A percentile compares a stretch with the other conserved stretches of the same genome.
Evolutionary conservation across 2,329 filamentous ascomycete species (phyloP).

Genomic region (Nannizziopsis arthrosporioides): DNA sequence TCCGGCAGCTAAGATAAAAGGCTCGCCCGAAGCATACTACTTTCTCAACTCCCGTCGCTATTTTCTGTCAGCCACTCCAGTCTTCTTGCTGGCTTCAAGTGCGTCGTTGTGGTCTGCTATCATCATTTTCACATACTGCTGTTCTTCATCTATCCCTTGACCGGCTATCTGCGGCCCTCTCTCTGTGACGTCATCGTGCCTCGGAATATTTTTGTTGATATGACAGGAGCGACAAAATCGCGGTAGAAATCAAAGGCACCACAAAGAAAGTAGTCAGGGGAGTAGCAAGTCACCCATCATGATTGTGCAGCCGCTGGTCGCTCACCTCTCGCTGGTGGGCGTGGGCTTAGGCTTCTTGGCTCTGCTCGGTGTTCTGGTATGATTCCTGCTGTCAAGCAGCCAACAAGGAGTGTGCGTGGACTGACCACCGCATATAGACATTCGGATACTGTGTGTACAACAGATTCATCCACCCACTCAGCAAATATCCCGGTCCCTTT

Average conservation of each 20-base stretch:
- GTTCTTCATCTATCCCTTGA: neutral
- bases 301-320: conserved; percentile 12
- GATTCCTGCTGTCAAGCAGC: neutral
- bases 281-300: neutral
- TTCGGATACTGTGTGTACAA: conserved; percentile 13
- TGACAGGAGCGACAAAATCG: conserved; percentile 4
- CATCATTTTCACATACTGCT: neutral
- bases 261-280: neutral
- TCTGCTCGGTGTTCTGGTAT: conserved; percentile 7
- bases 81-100: neutral
- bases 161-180: conserved; percentile 10
- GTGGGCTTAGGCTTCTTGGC: conserved; percentile 9
- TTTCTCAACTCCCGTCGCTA: neutral
- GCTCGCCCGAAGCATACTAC: neutral
- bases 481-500: conserved; percentile 13
- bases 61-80: neutral
- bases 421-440: conserved; percentile 5
- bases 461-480: conserved; percentile 15
- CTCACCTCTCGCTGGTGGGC: conserved; percentile 9
- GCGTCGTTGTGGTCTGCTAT: neutral
- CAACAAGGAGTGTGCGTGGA: neutral
- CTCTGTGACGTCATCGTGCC: conserved; percentile 9
- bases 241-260: neutral
- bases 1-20: conserved; percentile 1
- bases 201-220: neutral